phyloP scores from a whole-genome alignment of 129 eudicot species.

The Dittrichia graveolens region DNA sequence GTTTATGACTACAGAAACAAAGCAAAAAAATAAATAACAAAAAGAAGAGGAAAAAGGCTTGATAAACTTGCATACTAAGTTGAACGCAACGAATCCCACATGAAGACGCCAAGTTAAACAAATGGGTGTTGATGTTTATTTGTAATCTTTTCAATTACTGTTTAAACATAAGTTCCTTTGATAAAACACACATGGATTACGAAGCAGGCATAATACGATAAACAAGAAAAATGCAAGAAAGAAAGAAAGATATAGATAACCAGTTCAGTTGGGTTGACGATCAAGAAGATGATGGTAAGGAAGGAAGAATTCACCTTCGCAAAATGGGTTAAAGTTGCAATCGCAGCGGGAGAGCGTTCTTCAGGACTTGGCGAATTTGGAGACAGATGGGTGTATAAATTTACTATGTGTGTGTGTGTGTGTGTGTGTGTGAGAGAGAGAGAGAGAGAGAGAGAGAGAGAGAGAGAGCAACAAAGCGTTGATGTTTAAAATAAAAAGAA shows the following conservation, averaged over 20 bases:
- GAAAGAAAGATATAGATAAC: neutral
- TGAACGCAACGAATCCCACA: conserved; percentile 14
- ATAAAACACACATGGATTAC: neutral
- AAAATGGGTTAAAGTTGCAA: conserved; percentile 13
- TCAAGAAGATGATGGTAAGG: conserved; percentile 13
- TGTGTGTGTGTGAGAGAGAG: too few relatives aligned
- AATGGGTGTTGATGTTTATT: conserved; percentile 20
- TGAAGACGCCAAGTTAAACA: conserved; percentile 13
- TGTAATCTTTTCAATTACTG: neutral
- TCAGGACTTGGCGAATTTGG: conserved; percentile 17
- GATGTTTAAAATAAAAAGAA: conserved; percentile 16
- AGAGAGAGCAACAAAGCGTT: neutral
- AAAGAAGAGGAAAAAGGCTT: neutral
- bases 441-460: too few relatives aligned
- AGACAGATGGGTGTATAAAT: neutral
- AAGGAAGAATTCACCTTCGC: conserved; percentile 14
- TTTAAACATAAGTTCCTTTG: conserved; percentile 6
- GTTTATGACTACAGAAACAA: conserved; percentile 14
- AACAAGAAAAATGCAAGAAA: conserved; percentile 18
- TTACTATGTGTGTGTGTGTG: too few relatives aligned
- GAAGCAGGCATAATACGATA: neutral
- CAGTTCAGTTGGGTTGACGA: conserved; percentile 1
- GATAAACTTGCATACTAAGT: neutral
- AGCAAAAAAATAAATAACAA: neutral
- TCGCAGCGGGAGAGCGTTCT: conserved; percentile 17